phyloP scores from a whole-genome alignment of 73 alveolate genomes.

The Paramecium pentaurelia region DNA sequence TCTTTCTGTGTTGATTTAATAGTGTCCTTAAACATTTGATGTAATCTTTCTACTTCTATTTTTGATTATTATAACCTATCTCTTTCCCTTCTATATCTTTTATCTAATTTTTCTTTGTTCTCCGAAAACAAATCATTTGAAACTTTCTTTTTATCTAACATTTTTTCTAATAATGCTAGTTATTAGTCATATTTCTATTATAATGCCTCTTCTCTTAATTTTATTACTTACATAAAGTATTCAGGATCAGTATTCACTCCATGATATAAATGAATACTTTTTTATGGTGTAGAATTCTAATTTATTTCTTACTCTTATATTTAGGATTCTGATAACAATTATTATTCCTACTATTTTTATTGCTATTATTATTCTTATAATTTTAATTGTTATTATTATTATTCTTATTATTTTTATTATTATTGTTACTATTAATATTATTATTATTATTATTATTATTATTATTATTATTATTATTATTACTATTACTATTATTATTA shows the following conservation, averaged over 20 bases:
- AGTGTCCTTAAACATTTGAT: neutral
- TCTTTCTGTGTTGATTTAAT: slow-evolving; percentile 22
- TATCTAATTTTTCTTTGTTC: slow-evolving; percentile 15
- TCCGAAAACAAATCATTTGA: neutral
- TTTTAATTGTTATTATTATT: neutral
- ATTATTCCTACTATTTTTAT: neutral
- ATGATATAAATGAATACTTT: neutral
- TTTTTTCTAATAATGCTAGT: neutral
- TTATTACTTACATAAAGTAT: neutral
- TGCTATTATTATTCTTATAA: neutral
- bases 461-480: neutral
- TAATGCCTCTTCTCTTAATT: neutral
- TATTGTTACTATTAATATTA: neutral
- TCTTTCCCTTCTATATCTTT: neutral
- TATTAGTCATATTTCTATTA: neutral
- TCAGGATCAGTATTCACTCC: slow-evolving; percentile 18
- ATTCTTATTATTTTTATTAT: neutral
- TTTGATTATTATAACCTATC: neutral
- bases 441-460: neutral
- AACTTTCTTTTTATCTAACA: neutral
- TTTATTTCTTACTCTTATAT: neutral
- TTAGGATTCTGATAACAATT: neutral
- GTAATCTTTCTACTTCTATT: neutral
- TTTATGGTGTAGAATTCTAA: neutral
- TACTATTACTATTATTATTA: neutral